These are phyloP conservation scores for Serendipita sp. DNA, from an alignment of 768 basidiomycete genomes.

Conservation along the genomic window DNA sequence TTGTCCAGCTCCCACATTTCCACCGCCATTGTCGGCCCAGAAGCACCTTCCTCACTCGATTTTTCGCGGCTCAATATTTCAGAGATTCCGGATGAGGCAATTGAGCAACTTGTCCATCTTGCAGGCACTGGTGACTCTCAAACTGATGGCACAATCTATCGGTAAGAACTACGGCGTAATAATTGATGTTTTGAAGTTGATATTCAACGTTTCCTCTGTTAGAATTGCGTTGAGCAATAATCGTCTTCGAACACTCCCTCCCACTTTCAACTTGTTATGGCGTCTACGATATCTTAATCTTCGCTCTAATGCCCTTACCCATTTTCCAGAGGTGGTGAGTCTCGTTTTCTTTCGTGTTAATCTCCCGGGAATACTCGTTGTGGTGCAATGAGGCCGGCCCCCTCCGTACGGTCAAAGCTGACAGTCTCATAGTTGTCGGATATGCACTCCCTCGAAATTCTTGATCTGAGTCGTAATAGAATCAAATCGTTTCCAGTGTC, in stretches of 20 bases:
- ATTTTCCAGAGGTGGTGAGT: constrained; percentile 70
- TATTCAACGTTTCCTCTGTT: neutral
- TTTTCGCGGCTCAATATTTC: constrained; percentile 65
- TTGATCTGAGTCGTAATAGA: constrained; percentile 90
- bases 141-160: constrained; percentile 38
- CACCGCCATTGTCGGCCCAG: constrained; percentile 45
- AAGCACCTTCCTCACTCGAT: constrained; percentile 71
- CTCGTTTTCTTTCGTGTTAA: constrained; percentile 7
- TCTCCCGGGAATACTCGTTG: neutral
- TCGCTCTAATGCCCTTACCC: constrained; percentile 64
- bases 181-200: neutral
- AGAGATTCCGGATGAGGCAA: constrained; percentile 60
- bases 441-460: constrained; percentile 77
- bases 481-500: constrained; percentile 62
- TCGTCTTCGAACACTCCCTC: constrained; percentile 58
- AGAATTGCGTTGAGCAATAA: constrained; percentile 85
- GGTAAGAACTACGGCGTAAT: constrained; percentile 27
- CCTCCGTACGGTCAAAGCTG: neutral
- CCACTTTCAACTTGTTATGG: constrained; percentile 53
- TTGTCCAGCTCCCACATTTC: constrained; percentile 42
- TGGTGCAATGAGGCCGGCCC: neutral
- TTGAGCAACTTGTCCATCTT: constrained; percentile 54
- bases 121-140: constrained; percentile 31
- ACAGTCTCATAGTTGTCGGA: constrained; percentile 45
- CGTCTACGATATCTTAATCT: constrained; percentile 74